Evolutionary conservation across 495 filamentous ascomycete genomes (phyloP).

Genomic region (Penicillium coffeae): DNA sequence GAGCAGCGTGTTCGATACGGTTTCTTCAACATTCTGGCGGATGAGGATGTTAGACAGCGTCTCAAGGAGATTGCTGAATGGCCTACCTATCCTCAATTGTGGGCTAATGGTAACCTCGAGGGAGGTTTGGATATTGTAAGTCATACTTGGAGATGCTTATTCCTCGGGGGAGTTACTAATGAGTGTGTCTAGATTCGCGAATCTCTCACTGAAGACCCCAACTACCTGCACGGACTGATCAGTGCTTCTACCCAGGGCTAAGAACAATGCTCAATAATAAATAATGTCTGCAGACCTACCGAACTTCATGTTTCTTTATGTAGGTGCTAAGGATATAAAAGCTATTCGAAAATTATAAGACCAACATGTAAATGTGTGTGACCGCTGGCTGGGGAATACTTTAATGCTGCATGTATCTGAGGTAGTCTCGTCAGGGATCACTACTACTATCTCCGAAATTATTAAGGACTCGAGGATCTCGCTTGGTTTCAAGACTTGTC

Average conservation of each 20-base stretch:
- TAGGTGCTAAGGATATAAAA: too few species aligned
- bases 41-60: conserved; percentile 95
- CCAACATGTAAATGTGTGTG: too few species aligned
- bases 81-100: conserved; percentile 95
- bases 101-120: conserved; percentile 77
- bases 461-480: too few species aligned
- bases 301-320: not conserved
- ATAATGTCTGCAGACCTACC: not conserved
- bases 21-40: conserved; percentile 97
- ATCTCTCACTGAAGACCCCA: not conserved
- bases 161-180: not conserved
- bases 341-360: too few species aligned
- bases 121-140: conserved; percentile 94
- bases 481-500: too few species aligned
- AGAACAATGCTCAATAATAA: not conserved
- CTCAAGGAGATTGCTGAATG: conserved; percentile 93
- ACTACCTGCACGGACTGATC: not conserved
- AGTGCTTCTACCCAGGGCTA: not conserved
- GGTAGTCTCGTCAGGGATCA: too few species aligned
- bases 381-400: too few species aligned
- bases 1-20: conserved; percentile 91
- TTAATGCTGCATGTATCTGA: too few species aligned
- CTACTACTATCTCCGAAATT: too few species aligned
- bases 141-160: conserved; percentile 22
- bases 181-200: not conserved